A percentile compares a stretch with the other conserved stretches of the same genome.
Conservation (phyloP, 306 rosid species). For the Astragalus membranaceus region DNA sequence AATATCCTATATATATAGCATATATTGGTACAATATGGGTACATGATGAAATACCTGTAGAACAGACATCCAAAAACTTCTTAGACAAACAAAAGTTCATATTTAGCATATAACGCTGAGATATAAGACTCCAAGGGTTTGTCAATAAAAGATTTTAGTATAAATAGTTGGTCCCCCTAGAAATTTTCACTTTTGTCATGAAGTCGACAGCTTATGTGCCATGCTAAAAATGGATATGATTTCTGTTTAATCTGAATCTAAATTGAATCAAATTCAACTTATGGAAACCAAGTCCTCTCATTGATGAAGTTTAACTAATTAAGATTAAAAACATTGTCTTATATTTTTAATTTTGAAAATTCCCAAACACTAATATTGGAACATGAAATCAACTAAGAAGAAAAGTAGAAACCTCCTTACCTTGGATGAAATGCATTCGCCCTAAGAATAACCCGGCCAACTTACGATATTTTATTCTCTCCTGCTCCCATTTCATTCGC, state of each 20-base stretch:
- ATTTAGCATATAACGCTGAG: background rate
- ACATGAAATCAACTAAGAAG: background rate
- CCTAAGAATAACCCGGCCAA: background rate
- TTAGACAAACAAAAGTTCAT: background rate
- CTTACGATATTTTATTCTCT: background rate
- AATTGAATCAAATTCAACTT: background rate
- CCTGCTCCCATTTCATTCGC: background rate
- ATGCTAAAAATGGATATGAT: background rate
- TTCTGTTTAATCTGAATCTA: background rate
- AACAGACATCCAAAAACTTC: background rate
- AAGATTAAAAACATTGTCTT: background rate
- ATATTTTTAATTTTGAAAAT: background rate
- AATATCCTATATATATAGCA: no score
- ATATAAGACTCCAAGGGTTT: background rate
- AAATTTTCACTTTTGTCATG: background rate
- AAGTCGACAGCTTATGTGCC: background rate
- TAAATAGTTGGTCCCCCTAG: background rate
- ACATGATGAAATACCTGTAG: no score
- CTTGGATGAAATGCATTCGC: slow-evolving; percentile 3
- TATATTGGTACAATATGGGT: background rate
- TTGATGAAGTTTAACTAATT: background rate
- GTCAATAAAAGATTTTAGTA: background rate
- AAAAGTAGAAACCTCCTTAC: background rate
- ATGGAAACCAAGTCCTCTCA: background rate
- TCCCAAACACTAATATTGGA: background rate